Conservation (phyloP, 129 eudicot genomes). For the Saposhnikovia divaricata region DNA sequence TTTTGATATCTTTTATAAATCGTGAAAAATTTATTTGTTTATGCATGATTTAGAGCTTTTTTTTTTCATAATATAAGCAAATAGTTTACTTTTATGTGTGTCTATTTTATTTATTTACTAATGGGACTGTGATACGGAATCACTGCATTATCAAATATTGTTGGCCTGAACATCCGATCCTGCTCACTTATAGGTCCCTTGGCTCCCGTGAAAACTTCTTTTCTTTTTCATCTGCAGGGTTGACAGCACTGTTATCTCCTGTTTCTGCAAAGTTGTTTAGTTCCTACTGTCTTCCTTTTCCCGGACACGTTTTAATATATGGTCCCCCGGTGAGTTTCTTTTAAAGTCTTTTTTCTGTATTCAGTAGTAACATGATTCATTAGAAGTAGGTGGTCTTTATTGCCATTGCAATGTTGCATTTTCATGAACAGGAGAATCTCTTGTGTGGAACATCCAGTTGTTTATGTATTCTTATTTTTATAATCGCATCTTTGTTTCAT, state of each 20-base stretch:
- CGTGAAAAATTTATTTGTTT: too few relatives aligned
- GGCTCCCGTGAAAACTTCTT: conserved; percentile 5
- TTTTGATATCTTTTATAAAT: neutral
- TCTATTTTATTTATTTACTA: neutral
- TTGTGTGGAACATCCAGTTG: neutral
- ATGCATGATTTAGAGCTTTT: neutral
- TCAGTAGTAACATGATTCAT: neutral
- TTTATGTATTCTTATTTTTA: neutral
- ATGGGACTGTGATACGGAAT: neutral
- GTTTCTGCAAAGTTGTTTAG: conserved; percentile 53
- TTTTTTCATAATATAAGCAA: neutral
- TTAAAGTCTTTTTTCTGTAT: neutral
- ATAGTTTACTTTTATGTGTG: neutral
- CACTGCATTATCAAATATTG: neutral
- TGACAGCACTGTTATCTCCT: conserved; percentile 57
- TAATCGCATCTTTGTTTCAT: neutral
- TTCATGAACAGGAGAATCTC: neutral
- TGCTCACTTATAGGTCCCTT: conserved; percentile 1
- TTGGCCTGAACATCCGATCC: neutral
- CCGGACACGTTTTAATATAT: conserved; percentile 82
- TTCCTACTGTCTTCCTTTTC: conserved; percentile 67
- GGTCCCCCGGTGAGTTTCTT: conserved; percentile 87
- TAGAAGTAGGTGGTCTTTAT: neutral
- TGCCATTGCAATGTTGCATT: neutral
- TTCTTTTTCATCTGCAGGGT: conserved; percentile 49